These are phyloP conservation scores for peach (Prunus persica) DNA, from an alignment of 306 rosid species.

Conservation along the genomic window Prunus_persica_NCBIv2 NC_034012.1:7685501-7686000, in stretches of 20 bases:
- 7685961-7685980: conserved; percentile 68
- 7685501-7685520: too few relatives aligned
- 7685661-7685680: not conserved
- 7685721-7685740: conserved; percentile 94
- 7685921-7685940: not conserved
- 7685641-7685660: not conserved
- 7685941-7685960: conserved; percentile 33
- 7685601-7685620: too few relatives aligned
- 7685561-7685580: not conserved
- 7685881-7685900: not conserved
- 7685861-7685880: not conserved
- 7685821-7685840: conserved; percentile 23
- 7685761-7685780: conserved; percentile 34
- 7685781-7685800: conserved; percentile 29
- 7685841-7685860: conserved; percentile 48
- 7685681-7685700: conserved; percentile 82
- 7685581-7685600: not conserved
- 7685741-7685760: conserved; percentile 79
- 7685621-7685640: not conserved
- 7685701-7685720: conserved; percentile 87
- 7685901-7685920: too few relatives aligned
- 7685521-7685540: not conserved
- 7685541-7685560: too few relatives aligned
- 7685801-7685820: conserved; percentile 26
- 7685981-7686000: conserved; percentile 94